phyloP scores from a whole-genome alignment of 495 filamentous ascomycete species.

The Tetracladium marchalianum region DNA sequence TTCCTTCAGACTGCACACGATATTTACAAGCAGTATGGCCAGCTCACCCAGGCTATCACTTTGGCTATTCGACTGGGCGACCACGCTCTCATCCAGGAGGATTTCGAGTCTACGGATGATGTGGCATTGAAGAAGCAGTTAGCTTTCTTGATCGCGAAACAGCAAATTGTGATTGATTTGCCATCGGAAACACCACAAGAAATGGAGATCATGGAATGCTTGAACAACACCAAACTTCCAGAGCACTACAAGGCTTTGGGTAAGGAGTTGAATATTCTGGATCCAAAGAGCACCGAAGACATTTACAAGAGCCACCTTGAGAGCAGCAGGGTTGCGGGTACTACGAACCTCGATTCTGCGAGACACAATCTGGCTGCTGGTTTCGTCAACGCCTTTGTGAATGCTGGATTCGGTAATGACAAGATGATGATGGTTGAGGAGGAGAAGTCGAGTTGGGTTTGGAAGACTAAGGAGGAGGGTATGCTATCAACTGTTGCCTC shows the following conservation, averaged over 20 bases:
- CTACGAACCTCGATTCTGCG: slow-evolving; percentile 91
- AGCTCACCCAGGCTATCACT: slow-evolving; percentile 84
- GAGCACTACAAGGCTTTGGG: slow-evolving; percentile 89
- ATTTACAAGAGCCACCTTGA: slow-evolving; percentile 99
- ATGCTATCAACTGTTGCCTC: slow-evolving; percentile 96
- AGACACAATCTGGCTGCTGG: slow-evolving; percentile 91
- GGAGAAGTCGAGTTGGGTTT: slow-evolving; percentile 87
- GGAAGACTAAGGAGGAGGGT: slow-evolving; percentile 97
- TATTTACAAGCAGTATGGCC: slow-evolving; percentile 87
- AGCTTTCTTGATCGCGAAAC: slow-evolving; percentile 83
- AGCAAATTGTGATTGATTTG: slow-evolving; percentile 76
- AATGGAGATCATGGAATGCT: slow-evolving; percentile 62
- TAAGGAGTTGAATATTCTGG: slow-evolving; percentile 93
- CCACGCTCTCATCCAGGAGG: slow-evolving; percentile 61
- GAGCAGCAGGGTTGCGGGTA: slow-evolving; percentile 78
- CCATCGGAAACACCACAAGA: slow-evolving; percentile 53
- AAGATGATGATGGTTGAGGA: slow-evolving; percentile 89
- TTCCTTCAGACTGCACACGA: slow-evolving; percentile 85
- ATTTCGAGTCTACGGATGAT: slow-evolving; percentile 73
- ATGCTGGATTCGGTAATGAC: slow-evolving; percentile 89
- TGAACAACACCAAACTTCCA: slow-evolving; percentile 78
- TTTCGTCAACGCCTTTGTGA: slow-evolving; percentile 95
- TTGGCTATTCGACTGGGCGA: slow-evolving; percentile 93
- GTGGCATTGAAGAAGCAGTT: slow-evolving; percentile 83
- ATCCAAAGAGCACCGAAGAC: slow-evolving; percentile 94